Percentiles rank a stretch among this genome's conserved stretches.
Conservation (phyloP, 2,329 filamentous ascomycete genomes). For the Trichoderma asperellum region DNA sequence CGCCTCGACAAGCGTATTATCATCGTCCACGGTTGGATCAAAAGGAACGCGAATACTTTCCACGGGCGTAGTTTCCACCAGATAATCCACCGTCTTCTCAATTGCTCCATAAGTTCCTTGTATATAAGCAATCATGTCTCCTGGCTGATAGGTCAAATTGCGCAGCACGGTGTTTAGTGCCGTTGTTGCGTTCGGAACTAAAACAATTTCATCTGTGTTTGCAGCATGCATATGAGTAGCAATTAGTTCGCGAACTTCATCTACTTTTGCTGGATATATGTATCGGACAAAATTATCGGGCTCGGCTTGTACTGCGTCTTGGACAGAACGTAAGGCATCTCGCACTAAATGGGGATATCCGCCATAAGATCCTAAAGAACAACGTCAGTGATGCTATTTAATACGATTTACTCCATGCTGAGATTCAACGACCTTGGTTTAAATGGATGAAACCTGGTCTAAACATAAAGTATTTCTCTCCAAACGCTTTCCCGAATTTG, state of each 20-base stretch:
- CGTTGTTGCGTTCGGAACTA: constrained; percentile 7
- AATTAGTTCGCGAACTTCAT: background rate
- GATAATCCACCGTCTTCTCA: constrained; percentile 24
- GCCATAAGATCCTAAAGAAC: background rate
- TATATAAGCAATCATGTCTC: constrained; percentile 19
- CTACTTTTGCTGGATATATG: constrained; percentile 5
- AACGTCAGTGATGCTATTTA: background rate
- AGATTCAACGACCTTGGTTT: background rate
- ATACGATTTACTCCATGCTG: fast-evolving
- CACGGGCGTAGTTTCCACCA: constrained; percentile 20
- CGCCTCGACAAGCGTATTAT: constrained; percentile 12
- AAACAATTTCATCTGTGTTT: constrained; percentile 9
- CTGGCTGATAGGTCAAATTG: constrained; percentile 14
- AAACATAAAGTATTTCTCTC: constrained; percentile 26
- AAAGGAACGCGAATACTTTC: constrained; percentile 15
- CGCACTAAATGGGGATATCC: constrained; percentile 10
- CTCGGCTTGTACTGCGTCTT: constrained; percentile 14
- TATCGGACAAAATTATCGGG: constrained; percentile 21
- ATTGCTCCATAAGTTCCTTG: constrained; percentile 22
- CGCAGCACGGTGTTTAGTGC: constrained; percentile 23
- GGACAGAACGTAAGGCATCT: constrained; percentile 18
- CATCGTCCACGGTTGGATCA: constrained; percentile 13
- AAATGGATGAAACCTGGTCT: constrained; percentile 24
- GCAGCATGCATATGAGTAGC: background rate
- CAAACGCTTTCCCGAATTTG: constrained; percentile 4